Evolutionary conservation across 768 basidiomycete species (phyloP), one percentile per base, ranked within the genome.

Genomic region (Pisolithus albus): DNA sequence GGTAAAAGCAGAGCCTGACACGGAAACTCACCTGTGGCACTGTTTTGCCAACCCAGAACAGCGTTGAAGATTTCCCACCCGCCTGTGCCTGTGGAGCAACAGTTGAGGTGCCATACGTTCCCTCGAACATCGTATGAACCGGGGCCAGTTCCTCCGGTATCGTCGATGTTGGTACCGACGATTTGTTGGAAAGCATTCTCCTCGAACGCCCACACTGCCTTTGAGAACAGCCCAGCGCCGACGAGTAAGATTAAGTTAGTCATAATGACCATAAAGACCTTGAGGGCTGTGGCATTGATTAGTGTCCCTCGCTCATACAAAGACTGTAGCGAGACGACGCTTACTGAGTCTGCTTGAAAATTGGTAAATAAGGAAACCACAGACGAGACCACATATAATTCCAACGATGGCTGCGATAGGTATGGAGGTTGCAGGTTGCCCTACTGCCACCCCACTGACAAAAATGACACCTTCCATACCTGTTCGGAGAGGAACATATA

Each of bases 171-270:
- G 0, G 71, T 73, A 8, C 94, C 92, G 21, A 95, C 81, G 11
- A 88, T 68, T 0, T 62, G 58, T 57, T 83, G 80, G 72, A 81
- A 94, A 8, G 70, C 71, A 61, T 93, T 73, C 59, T 71, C 67
- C 64, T 97, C 71, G 72, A 92, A 92, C 32, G 78, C 70, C 59
- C 83, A 82, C 19, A 91, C 74, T 4, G 84, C 76, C 68, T 81
- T 88, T 58, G 84, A 86, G 73, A 95, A 92, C 24, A 99, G 79
- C 15, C 95, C 95, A 0, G 95, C 86, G 24, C 95, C 95, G 67
- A 99, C 91, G 60, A 98, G 82, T 57, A 97, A 78, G 44, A 98
- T 73, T 56, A 98, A 70, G 73, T 90, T 90, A 47, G 95, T 95
- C 76, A 96, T 98, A 47, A 82, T 74, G 60, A 97, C 71, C 49